Conservation (phyloP, 2,329 filamentous ascomycete species). For the Stachybotrys chartarum region DNA sequence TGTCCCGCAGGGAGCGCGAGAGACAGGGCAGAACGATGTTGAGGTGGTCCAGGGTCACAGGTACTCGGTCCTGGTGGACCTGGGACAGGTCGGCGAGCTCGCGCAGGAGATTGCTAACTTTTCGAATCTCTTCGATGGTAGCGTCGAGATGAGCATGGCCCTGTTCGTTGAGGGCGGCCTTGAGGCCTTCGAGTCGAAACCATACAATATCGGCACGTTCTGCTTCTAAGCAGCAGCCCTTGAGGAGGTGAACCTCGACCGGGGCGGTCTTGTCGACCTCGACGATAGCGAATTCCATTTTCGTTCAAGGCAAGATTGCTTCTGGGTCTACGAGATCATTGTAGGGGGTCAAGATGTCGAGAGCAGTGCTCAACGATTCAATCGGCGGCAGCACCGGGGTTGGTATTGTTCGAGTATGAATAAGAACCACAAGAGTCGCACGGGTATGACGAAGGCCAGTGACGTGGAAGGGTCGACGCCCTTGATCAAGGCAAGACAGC, state of each 20-base stretch:
- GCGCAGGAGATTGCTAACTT: slow-evolving; percentile 38
- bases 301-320: background rate
- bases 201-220: slow-evolving; percentile 42
- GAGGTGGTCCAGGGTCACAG: slow-evolving; percentile 46
- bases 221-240: slow-evolving; percentile 48
- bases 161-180: slow-evolving; percentile 32
- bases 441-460: background rate
- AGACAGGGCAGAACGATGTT: slow-evolving; percentile 50
- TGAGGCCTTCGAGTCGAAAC: slow-evolving; percentile 40
- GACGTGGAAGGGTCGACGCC: background rate
- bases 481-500: background rate
- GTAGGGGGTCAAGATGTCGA: background rate
- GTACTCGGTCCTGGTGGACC: slow-evolving; percentile 40
- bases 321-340: background rate
- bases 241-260: slow-evolving; percentile 32
- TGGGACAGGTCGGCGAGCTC: slow-evolving; percentile 49
- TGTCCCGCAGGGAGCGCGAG: slow-evolving; percentile 44
- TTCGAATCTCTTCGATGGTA: slow-evolving; percentile 39
- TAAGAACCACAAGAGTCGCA: background rate
- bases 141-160: slow-evolving; percentile 39
- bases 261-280: slow-evolving; percentile 18
- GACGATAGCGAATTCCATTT: slow-evolving; percentile 1
- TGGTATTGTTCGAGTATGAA: background rate
- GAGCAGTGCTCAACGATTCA: background rate
- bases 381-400: background rate